phyloP scores from a whole-genome alignment of 2,329 filamentous ascomycete genomes.

The Lecanosticta acicola region DNA sequence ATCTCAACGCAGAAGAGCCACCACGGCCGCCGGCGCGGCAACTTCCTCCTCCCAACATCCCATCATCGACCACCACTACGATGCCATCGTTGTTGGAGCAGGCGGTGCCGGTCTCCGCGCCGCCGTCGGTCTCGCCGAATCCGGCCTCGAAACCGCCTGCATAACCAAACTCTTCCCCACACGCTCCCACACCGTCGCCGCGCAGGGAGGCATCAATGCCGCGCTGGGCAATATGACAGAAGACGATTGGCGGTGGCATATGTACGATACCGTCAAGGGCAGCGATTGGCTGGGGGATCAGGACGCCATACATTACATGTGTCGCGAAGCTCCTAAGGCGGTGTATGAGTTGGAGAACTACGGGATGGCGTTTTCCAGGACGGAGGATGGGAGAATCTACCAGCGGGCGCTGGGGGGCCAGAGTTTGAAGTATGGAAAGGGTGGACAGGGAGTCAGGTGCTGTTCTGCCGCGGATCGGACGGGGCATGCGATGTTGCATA shows the following conservation, averaged over 20 bases:
- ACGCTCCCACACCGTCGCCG: constrained; percentile 60
- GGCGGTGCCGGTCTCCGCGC: constrained; percentile 60
- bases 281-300: constrained; percentile 56
- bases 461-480: constrained; percentile 45
- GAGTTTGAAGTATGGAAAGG: constrained; percentile 43
- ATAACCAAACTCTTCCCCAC: constrained; percentile 58
- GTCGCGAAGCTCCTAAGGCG: constrained; percentile 48
- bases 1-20: constrained; percentile 26
- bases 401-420: constrained; percentile 47
- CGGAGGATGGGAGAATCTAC: constrained; percentile 43
- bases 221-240: constrained; percentile 52
- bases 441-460: constrained; percentile 46
- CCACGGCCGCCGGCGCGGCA: constrained; percentile 18
- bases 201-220: constrained; percentile 60
- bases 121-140: constrained; percentile 59
- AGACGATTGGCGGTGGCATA: constrained; percentile 56
- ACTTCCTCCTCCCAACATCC: constrained; percentile 61
- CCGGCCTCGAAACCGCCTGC: constrained; percentile 60
- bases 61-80: constrained; percentile 96
- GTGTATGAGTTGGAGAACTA: constrained; percentile 54
- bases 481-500: constrained; percentile 48
- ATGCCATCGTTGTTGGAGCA: constrained; percentile 51
- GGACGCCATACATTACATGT: constrained; percentile 58
- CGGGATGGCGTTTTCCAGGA: constrained; percentile 51
- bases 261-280: constrained; percentile 56